phyloP scores from a whole-genome alignment of 768 basidiomycete species.

The Calocybe cyanea region DNA sequence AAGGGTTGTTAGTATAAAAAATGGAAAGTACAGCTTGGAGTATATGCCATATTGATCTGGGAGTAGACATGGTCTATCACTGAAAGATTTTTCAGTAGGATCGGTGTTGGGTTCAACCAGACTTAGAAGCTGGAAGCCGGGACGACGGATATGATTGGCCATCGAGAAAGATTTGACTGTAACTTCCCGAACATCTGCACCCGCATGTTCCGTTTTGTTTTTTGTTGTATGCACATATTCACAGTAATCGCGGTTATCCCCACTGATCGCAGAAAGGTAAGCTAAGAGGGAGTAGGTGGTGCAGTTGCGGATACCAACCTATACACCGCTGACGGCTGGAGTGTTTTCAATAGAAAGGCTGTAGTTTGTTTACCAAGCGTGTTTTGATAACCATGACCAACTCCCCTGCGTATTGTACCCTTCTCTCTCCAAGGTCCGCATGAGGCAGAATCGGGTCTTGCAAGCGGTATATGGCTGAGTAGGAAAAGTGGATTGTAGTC shows the following conservation, averaged over 20 bases:
- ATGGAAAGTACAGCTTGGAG: conserved; percentile 59
- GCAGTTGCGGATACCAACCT: conserved; percentile 41
- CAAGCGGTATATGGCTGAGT: conserved; percentile 84
- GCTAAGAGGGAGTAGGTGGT: background rate
- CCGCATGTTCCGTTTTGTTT: conserved; percentile 16
- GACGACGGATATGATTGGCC: conserved; percentile 62
- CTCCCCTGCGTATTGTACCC: conserved; percentile 68
- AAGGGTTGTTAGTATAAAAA: conserved; percentile 35
- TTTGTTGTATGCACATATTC: conserved; percentile 55
- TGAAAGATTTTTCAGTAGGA: conserved; percentile 38
- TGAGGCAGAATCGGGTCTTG: conserved; percentile 63
- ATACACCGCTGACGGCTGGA: conserved; percentile 69
- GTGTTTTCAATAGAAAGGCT: conserved; percentile 59
- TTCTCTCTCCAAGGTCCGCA: conserved; percentile 79
- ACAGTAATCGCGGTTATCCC: conserved; percentile 91
- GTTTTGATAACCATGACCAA: conserved; percentile 79
- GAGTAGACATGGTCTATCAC: conserved; percentile 72
- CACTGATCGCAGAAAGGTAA: conserved; percentile 37
- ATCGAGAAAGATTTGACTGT: conserved; percentile 88
- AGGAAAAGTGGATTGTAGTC: conserved; percentile 54
- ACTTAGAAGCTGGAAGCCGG: conserved; percentile 86
- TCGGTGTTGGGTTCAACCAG: conserved; percentile 36
- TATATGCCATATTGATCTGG: conserved; percentile 69
- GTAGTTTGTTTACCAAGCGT: conserved; percentile 80
- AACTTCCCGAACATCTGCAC: conserved; percentile 57